These are phyloP conservation scores for Takashimella koratensis DNA, from an alignment of 1,284 basidiomycete species.

Conservation along the genomic window DNA sequence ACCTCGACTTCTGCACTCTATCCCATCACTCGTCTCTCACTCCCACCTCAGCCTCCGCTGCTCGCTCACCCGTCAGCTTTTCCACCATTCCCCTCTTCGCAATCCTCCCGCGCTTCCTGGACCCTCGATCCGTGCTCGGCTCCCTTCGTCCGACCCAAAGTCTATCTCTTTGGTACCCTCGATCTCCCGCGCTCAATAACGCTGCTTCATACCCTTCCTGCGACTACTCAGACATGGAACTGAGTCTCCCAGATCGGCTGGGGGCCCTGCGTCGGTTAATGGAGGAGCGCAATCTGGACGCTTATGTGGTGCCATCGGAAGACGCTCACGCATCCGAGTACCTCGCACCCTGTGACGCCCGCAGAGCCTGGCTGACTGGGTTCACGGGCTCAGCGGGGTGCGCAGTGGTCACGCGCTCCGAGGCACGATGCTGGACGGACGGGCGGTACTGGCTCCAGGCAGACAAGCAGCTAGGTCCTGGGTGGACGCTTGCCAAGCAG, in stretches of 20 bases:
- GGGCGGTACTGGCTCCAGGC: constrained; percentile 94
- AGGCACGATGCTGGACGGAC: constrained; percentile 68
- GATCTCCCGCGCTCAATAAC: neutral
- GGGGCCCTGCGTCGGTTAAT: constrained; percentile 55
- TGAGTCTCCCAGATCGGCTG: constrained; percentile 6
- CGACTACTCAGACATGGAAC: neutral
- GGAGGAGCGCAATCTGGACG: constrained; percentile 61
- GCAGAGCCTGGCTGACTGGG: constrained; percentile 82
- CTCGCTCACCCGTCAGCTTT: no score
- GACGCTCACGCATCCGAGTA: constrained; percentile 93
- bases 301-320: constrained; percentile 76
- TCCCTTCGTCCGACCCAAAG: neutral
- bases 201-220: neutral
- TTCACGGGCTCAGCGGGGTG: constrained; percentile 91
- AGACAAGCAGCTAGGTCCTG: constrained; percentile 78
- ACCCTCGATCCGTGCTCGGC: no score
- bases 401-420: constrained; percentile 69
- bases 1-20: no score
- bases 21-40: no score
- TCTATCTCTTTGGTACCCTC: neutral
- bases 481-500: constrained; percentile 88
- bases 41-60: no score
- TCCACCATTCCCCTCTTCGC: no score
- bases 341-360: constrained; percentile 73
- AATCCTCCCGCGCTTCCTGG: no score